Percentiles rank a stretch among this genome's conserved stretches.
Conservation (phyloP, 768 basidiomycete species). For the Collybiopsis luxurians region DNA sequence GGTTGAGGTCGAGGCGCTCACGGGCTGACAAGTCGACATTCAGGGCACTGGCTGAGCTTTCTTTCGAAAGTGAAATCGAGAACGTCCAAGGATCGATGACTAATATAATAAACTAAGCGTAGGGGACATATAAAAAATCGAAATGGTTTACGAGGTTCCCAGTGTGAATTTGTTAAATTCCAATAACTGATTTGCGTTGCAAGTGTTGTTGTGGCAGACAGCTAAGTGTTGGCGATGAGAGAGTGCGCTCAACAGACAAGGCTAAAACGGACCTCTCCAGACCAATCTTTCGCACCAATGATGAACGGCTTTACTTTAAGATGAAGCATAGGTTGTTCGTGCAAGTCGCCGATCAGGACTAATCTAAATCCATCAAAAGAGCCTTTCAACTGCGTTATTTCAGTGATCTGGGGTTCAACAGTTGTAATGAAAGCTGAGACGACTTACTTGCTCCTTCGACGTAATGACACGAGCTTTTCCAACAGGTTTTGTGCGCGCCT, state of each 20-base stretch:
- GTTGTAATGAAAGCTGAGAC: neutral
- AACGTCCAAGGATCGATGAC: conserved; percentile 98
- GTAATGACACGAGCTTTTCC: conserved; percentile 46
- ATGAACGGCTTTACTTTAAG: conserved; percentile 83
- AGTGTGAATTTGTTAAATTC: conserved; percentile 96
- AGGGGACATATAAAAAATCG: conserved; percentile 6
- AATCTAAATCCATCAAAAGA: conserved; percentile 91
- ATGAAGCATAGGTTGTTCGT: conserved; percentile 94
- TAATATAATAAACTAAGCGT: conserved; percentile 22
- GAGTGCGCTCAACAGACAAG: conserved; percentile 1
- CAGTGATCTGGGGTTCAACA: neutral
- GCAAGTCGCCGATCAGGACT: conserved; percentile 90
- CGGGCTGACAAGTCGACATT: conserved; percentile 65
- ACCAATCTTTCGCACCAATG: conserved; percentile 89
- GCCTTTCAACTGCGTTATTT: conserved; percentile 64
- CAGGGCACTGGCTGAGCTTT: conserved; percentile 47
- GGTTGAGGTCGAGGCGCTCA: conserved; percentile 86
- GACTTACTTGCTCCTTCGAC: conserved; percentile 77
- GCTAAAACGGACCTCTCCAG: conserved; percentile 63
- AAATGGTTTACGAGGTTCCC: conserved; percentile 88
- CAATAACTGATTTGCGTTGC: conserved; percentile 89
- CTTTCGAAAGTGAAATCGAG: conserved; percentile 59
- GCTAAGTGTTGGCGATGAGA: conserved; percentile 35
- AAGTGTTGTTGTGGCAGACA: conserved; percentile 81
- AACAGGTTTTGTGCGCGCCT: conserved; percentile 14